Evolutionary conservation across 192 early-diverging fungal genomes (phyloP).

Genomic region (Podochytrium sp.): DNA sequence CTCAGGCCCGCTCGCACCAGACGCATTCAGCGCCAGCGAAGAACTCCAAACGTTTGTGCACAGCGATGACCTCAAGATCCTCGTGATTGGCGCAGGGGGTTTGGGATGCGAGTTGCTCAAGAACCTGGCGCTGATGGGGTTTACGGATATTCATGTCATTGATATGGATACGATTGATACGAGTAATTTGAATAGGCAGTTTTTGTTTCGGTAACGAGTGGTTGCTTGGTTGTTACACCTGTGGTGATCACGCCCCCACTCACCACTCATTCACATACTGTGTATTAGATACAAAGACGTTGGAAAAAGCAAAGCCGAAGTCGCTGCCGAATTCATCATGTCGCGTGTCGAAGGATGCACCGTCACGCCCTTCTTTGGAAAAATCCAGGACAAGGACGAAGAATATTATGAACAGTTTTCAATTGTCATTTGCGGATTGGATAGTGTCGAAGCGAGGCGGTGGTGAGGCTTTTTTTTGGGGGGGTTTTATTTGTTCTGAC

Average conservation of each 20-base stretch:
- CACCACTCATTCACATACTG: no score
- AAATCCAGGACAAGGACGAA: slow-evolving; percentile 95
- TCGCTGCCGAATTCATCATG: slow-evolving; percentile 75
- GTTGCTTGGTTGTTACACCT: neutral
- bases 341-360: slow-evolving; percentile 81
- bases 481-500: neutral
- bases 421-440: slow-evolving; percentile 90
- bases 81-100: slow-evolving; percentile 75
- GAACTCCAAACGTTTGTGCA: slow-evolving; percentile 52
- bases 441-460: slow-evolving; percentile 91
- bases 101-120: slow-evolving; percentile 99
- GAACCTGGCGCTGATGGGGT: slow-evolving; percentile 88
- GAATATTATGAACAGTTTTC: slow-evolving; percentile 90
- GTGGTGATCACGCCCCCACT: neutral
- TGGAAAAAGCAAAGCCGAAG: slow-evolving; percentile 86
- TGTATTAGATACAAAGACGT: slow-evolving; percentile 79
- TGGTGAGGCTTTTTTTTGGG: slow-evolving; percentile 54
- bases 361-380: slow-evolving; percentile 77
- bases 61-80: slow-evolving; percentile 46
- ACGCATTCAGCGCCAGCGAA: slow-evolving; percentile 53
- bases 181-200: slow-evolving; percentile 98
- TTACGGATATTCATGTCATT: slow-evolving; percentile 85
- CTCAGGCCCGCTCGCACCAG: slow-evolving; percentile 51
- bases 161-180: slow-evolving; percentile 99
- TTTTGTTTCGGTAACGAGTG: slow-evolving; percentile 87